Evolutionary conservation across 768 basidiomycete genomes (phyloP), one percentile per base, ranked within the genome.

Genomic region (Saitozyma podzolica): DNA sequence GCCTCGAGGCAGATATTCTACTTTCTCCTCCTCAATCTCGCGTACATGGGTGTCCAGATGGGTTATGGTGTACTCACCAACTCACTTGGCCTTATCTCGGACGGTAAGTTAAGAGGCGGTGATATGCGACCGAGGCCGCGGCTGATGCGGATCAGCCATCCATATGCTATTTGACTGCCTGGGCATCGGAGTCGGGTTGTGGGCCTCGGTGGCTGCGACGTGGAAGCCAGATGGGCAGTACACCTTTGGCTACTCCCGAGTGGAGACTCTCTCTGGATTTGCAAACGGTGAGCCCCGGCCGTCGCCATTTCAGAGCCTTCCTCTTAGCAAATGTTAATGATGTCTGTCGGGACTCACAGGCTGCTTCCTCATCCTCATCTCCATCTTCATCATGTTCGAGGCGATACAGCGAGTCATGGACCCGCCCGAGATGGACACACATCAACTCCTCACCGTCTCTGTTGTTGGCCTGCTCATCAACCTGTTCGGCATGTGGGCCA

Each of bases 131-230:
- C 3, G 11, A 3, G 45, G n/a, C 20, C 17, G 17, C 13, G n/a
- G 50, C 65, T 67, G n/a, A 63, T 37, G 14, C 29, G 29, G 9
- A 9, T 17, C 67, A 98, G 95, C 96, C 19, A 98, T 99, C 43
- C 96, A 99, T 75, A 99, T 98, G 96, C 91, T 92, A 10, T 99
- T 99, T 70, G 96, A 99, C 80, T 98, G 96, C 75, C 87, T 97
- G 85, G 95, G 95, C 0, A 92, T 99, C 56, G 92, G 87, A 0
- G 91, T 99, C 56, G 96, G 96, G 2, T 84, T 99, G 3, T 87
- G 96, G 60, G 96, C 96, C 6, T 94, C 91, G 9, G 90, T 99
- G 6, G 98, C 98, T 89, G 92, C 95, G 2, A 94, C 89, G 10
- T 98, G 96, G 96, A 89, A 91, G 45, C 90, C 92, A 0, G 92